Base-by-base conservation (phyloP, 116 monocot genomes). In the Dioscorea cayenensis region DNA sequence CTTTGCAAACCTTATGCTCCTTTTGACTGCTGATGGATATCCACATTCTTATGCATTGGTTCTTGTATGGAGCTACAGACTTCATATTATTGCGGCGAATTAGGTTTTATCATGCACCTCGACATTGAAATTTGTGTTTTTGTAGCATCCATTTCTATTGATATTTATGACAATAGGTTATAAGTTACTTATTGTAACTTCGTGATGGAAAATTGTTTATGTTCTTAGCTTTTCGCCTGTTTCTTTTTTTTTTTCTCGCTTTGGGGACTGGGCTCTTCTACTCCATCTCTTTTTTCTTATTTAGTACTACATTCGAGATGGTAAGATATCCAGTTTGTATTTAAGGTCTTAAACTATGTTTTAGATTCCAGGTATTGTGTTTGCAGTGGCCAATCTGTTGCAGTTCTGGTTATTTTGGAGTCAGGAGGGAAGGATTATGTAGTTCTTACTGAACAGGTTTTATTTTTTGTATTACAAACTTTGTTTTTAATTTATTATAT, bases 361-460 rank as follows among this genome's bases (percentile, higher is more conserved):
- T 66, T 74, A 90, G 97, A 76, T 93, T 84, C 97, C 97, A 83
- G 97, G 97, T 66, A 90, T 97, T 80, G 97, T 97, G 28, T 97
- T 97, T 83, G 81, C 93, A 80, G 96, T 65, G 96, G 96, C 59
- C 88, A 81, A 36, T 78, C 96, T 73, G 92, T 96, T 84, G 88
- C 90, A 73, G 86, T 96, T 51, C 75, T 96, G 61, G 88, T 96
- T 70, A 72, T 96, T 73, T 78, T 96, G 70, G 86, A 92, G 65
- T 88, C 85, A 8, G 69, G 63, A 67, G 85, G 82, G 28, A 70
- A 81, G 71, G 79, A 72, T 27, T 90, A 86, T 71, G 93, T 77
- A 73, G 88, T 97, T 70, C 93, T 97, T 64, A 97, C 97, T 29
- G 97, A 93, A 65, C 97, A 97, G 90, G 97, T 97, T 82, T 21